Base-by-base conservation (phyloP, 352 stramenopile genomes). In the Phytophthora agathidicida region DNA sequence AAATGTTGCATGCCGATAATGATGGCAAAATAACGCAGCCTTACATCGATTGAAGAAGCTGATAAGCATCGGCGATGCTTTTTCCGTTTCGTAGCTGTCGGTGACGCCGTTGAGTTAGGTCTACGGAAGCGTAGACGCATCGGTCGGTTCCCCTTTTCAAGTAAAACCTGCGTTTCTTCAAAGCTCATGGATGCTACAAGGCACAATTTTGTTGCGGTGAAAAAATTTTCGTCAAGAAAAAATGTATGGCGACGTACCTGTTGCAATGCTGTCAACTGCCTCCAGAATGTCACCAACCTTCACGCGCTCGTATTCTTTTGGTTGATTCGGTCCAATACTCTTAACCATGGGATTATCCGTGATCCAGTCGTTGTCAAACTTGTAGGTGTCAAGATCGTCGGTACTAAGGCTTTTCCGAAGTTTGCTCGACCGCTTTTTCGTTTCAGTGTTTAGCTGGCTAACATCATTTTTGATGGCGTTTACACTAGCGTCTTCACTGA, bases 221-320 rank as follows among this genome's bases (percentile, higher is more conserved):
- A 26, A 9, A 10, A 45, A 11, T 17, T 43, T 17, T 16, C 11
- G 31, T 33, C 6, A 36, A 13, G 22, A 31, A 62, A 50, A 28
- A 54, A 26, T 1, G 8, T 14, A 13, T 26, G 50, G 13, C 7
- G 17, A 32, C 60, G 28, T 60, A 91, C 79, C 68, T 33, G 79
- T 91, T 8, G 82, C 71, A 14, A 93, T 83, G 36, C 83, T 85
- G 36, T 93, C 82, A 22, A 93, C 68, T 17, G 86, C 74, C 60
- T 88, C 80, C 5, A 94, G 58, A 7, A 90, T 68, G 46, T 95
- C 86, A 1, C 83, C 86, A 35, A 83, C 65, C 54, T 76, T 68
- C 3, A 91, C 46, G 1, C 62, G 42, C 30, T 59, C 56, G 30
- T 81, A 82, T 64, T 80, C 73, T 23, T 78, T 73, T 0, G 73